Evolutionary conservation across 202 grass and related monocot species (phyloP).

Genomic region (Miscanthus sacchariflorus): DNA sequence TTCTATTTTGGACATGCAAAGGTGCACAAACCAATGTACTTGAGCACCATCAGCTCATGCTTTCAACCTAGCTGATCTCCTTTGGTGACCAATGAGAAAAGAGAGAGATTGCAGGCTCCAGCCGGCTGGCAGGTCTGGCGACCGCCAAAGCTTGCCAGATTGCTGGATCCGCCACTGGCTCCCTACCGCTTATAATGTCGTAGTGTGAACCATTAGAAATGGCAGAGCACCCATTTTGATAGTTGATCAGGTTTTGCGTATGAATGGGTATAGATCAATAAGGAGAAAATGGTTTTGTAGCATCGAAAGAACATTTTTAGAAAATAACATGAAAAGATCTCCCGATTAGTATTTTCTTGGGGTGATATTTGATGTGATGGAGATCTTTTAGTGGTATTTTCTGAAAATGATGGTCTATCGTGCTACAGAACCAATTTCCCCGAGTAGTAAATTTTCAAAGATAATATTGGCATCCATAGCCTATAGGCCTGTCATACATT

Average conservation of each 20-base stretch:
- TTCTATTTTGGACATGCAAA: too few relatives aligned
- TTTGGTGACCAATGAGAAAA: too few relatives aligned
- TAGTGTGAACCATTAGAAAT: constrained; percentile 14
- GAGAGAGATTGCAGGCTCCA: too few relatives aligned
- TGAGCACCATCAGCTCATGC: too few relatives aligned
- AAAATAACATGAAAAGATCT: not conserved
- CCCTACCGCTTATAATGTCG: not conserved
- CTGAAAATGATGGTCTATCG: not conserved
- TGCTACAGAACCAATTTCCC: not conserved
- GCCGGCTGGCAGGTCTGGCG: too few relatives aligned
- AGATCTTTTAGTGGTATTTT: not conserved
- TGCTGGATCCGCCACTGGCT: too few relatives aligned
- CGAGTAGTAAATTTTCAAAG: not conserved
- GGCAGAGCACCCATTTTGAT: not conserved
- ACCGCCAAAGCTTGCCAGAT: too few relatives aligned
- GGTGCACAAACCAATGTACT: too few relatives aligned
- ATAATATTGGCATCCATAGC: not conserved
- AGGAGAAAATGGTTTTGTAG: constrained; percentile 8
- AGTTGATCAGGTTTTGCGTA: constrained; percentile 12
- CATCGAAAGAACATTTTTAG: not conserved
- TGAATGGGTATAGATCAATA: not conserved
- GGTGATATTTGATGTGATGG: not conserved
- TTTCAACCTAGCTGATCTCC: too few relatives aligned
- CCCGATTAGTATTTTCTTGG: not conserved
- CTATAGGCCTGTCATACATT: not conserved